Evolutionary conservation across 345 rosid genomes (phyloP).

Genomic region (Stellera chamaejasme): DNA sequence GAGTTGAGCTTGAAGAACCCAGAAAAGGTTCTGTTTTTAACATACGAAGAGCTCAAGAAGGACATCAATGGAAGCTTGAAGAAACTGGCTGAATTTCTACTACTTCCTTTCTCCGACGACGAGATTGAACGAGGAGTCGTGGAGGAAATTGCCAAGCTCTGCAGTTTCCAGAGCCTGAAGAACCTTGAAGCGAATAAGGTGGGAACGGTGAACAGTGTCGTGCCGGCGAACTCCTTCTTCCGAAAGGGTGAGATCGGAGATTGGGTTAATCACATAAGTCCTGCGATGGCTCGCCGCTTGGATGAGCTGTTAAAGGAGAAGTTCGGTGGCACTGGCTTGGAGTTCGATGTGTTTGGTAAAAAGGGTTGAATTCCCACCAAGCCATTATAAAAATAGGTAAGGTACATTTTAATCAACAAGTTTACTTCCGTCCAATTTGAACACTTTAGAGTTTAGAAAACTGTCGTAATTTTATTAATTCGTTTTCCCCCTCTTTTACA

Average conservation of each 20-base stretch:
- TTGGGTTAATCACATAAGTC: constrained; percentile 31
- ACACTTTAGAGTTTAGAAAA: too few relatives aligned
- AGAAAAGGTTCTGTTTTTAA: constrained; percentile 29
- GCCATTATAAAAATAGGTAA: too few relatives aligned
- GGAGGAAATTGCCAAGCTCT: constrained; percentile 27
- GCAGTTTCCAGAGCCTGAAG: constrained; percentile 37
- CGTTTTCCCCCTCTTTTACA: too few relatives aligned
- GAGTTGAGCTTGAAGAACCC: constrained; percentile 33
- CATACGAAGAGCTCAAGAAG: constrained; percentile 35
- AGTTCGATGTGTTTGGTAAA: constrained; percentile 10
- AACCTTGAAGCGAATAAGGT: constrained; percentile 37
- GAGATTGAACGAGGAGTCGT: constrained; percentile 26
- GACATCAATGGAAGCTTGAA: constrained; percentile 18
- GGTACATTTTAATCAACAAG: too few relatives aligned
- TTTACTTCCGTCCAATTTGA: too few relatives aligned
- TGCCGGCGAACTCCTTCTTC: constrained; percentile 30
- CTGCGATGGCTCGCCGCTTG: constrained; percentile 25
- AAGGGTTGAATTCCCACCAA: too few relatives aligned
- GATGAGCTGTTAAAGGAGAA: constrained; percentile 31
- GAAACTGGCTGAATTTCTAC: constrained; percentile 30
- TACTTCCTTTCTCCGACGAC: constrained; percentile 27
- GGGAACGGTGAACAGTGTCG: constrained; percentile 6
- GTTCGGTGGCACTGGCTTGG: constrained; percentile 39
- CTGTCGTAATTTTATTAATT: too few relatives aligned
- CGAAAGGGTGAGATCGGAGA: constrained; percentile 41